Base-by-base conservation (phyloP, 1,284 basidiomycete genomes). In the Exobasidium cylindrosporum region DNA sequence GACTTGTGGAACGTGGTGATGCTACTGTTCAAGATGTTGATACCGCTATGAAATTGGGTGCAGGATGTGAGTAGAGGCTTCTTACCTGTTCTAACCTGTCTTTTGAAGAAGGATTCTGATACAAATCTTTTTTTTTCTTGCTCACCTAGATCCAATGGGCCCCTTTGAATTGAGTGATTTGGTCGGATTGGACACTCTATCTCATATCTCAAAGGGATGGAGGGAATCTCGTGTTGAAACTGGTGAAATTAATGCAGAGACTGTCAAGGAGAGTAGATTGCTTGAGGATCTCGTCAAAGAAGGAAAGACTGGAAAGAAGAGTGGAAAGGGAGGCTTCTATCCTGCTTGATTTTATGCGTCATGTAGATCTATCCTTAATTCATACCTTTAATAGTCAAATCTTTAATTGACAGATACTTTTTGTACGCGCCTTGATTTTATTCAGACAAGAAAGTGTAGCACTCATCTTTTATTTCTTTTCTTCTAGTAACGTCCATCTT, bases 1-100 rank as follows among this genome's bases (percentile, higher is more conserved):
- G 84, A 40, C 84, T 86, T 81, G 81, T 85, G 23, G 85, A 86
- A 74, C 81, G 85, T 31, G 84, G 84, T 14, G 85, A 86, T 58
- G 85, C 85, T 0, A 82, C 83, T 7, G 77, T 83, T 13, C 81
- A 84, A 76, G 85, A 86, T 75, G 82, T 86, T 61, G 85, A 86
- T 75, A 83, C 80, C 11, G 85, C 85, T 40, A 86, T 86, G 85
- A 84, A 85, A 78, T 81, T 86, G 28, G 85, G 85, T 30, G 84
- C 84, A 14, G 85, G 85, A 52, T 74, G 81, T 82, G 66, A 76
- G 81, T 67, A 13, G 10, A n/a, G 7, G n/a, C n/a, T n/a, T n/a
- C n/a, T n/a, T n/a, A n/a, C n/a, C n/a, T n/a, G n/a, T n/a, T n/a
- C n/a, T n/a, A 54, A 23, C 11, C 4, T n/a, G 4, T 54, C 28